Percentiles rank a stretch among this genome's conserved stretches.
Evolutionary conservation across 257 asterid genomes (phyloP).

Genomic region (Solanum neorickii): DNA sequence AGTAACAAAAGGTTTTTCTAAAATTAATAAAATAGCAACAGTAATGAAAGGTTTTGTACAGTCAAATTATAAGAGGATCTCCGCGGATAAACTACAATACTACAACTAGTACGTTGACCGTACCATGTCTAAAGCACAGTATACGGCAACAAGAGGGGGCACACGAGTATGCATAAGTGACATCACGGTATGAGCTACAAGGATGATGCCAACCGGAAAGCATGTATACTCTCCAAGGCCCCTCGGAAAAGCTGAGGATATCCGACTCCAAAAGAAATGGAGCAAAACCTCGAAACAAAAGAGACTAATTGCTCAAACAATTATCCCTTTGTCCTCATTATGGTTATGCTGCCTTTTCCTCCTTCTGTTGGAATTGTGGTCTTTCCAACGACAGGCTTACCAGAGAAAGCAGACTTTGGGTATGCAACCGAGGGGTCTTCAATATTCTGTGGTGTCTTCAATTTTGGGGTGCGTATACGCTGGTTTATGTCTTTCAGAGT

Average conservation of each 20-base stretch:
- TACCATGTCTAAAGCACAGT: not conserved
- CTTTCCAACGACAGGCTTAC: constrained; percentile 88
- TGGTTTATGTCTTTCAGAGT: constrained; percentile 87
- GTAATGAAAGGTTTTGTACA: not conserved
- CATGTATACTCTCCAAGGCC: constrained; percentile 3
- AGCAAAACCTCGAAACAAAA: not conserved
- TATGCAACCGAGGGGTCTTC: constrained; percentile 33
- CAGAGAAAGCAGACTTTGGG: constrained; percentile 81
- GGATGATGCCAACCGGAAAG: not conserved
- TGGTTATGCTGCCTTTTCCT: constrained; percentile 84
- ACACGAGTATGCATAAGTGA: not conserved
- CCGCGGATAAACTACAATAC: not conserved
- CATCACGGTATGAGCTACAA: not conserved
- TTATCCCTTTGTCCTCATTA: constrained; percentile 76
- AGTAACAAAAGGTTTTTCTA: not conserved
- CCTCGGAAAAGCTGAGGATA: not conserved
- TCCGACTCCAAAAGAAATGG: not conserved
- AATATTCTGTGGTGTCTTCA: constrained; percentile 27
- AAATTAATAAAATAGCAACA: not conserved
- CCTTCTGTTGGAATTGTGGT: constrained; percentile 84
- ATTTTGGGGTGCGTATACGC: constrained; percentile 52
- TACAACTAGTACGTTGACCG: not conserved
- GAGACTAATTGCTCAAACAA: not conserved
- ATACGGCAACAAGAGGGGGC: not conserved
- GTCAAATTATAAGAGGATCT: not conserved